Evolutionary conservation across 805 yeast species (phyloP).

Genomic region (Yamadazyma philogaea): DNA sequence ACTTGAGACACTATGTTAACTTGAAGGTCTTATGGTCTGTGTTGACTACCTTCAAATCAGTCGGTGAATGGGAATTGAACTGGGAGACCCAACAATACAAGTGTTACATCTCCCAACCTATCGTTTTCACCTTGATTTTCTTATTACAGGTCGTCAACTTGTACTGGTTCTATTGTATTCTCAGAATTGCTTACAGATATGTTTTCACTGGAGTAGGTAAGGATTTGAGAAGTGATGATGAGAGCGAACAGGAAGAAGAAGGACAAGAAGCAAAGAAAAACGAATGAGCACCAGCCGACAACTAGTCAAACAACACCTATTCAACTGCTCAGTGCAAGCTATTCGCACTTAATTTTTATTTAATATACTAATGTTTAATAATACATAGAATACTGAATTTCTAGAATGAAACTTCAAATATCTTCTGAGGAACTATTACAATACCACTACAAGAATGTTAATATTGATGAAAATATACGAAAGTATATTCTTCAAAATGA

Average conservation of each 20-base stretch:
- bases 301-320: background rate
- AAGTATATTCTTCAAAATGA: conserved; percentile 5
- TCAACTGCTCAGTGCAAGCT: background rate
- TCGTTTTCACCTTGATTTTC: conserved; percentile 72
- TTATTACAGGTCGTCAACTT: conserved; percentile 83
- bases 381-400: background rate
- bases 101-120: conserved; percentile 92
- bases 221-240: conserved; percentile 89
- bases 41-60: conserved; percentile 78
- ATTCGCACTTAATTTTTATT: conserved; percentile 1
- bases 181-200: conserved; percentile 71
- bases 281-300: background rate
- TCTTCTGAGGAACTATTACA: conserved; percentile 15
- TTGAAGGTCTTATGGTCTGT: conserved; percentile 79
- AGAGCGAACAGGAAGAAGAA: conserved; percentile 47
- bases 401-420: background rate
- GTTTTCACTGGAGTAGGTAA: conserved; percentile 35
- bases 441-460: conserved; percentile 14
- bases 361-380: background rate
- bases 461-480: background rate
- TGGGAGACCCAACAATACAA: conserved; percentile 93
- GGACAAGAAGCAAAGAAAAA: conserved; percentile 11
- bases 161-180: conserved; percentile 83
- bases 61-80: conserved; percentile 77
- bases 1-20: conserved; percentile 84